Evolutionary conservation across 495 filamentous ascomycete species (phyloP).

Genomic region (Penicillium simplicissimum): DNA sequence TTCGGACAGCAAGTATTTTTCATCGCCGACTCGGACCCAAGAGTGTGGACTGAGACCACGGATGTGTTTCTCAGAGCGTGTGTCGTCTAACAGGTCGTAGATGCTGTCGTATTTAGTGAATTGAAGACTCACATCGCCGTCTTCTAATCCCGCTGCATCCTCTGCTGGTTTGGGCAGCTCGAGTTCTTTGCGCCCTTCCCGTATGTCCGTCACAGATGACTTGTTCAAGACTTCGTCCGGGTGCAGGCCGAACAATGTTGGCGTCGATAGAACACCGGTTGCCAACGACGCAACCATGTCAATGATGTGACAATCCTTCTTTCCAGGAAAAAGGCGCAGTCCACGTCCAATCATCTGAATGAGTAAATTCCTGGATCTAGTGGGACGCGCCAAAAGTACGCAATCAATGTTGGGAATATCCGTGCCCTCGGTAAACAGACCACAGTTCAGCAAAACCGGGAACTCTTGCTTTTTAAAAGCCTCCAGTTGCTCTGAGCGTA

Average conservation of each 20-base stretch:
- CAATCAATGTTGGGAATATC: slow-evolving; percentile 98
- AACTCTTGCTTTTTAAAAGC: slow-evolving; percentile 75
- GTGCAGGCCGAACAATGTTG: slow-evolving; percentile 91
- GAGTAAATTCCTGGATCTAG: slow-evolving; percentile 83
- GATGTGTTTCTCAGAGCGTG: slow-evolving; percentile 73
- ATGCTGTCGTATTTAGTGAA: slow-evolving; percentile 92
- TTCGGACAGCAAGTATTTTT: slow-evolving; percentile 65
- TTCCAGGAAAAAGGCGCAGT: slow-evolving; percentile 76
- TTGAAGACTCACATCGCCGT: slow-evolving; percentile 36
- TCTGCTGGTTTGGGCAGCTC: not conserved
- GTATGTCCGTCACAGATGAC: slow-evolving; percentile 57
- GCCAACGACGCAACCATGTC: slow-evolving; percentile 89
- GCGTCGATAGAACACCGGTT: slow-evolving; percentile 82
- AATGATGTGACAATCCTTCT: slow-evolving; percentile 90
- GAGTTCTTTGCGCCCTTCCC: slow-evolving; percentile 30
- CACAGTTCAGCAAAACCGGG: slow-evolving; percentile 91
- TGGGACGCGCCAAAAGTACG: slow-evolving; percentile 84
- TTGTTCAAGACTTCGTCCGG: slow-evolving; percentile 75
- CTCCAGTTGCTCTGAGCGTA: slow-evolving; percentile 66
- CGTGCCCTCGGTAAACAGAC: slow-evolving; percentile 94
- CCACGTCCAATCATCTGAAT: slow-evolving; percentile 98
- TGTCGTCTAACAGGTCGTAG: slow-evolving; percentile 83
- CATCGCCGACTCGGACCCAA: slow-evolving; percentile 74
- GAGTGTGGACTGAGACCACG: slow-evolving; percentile 67
- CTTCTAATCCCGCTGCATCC: slow-evolving; percentile 1